Evolutionary conservation across 345 rosid species (phyloP), one percentile per base, ranked within the genome.

Genomic region (Citrus inodora): DNA sequence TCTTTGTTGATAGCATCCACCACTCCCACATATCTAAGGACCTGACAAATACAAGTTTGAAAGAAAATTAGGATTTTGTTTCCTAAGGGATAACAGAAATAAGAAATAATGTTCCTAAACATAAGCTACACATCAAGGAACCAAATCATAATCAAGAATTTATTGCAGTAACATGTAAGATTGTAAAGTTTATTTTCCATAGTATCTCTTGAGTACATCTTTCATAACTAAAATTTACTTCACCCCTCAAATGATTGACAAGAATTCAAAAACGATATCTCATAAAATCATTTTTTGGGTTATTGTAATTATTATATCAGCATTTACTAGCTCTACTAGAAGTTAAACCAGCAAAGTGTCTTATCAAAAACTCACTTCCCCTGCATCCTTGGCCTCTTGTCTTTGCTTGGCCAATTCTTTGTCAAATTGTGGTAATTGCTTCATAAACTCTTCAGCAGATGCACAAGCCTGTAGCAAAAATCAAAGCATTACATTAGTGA

Each of bases 11-110:
- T 71, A 56, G 88, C 91, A 76, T 97, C 97, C 78, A 97, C 96
- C 81, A 94, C 91, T 9, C 99, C 99, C 3, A 97, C 99, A 70
- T 91, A 97, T 82, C 99, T 86, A 82, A 94, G 78, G 16, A 97
- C 98, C 99, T 96, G 80, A 62, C 63, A 65, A 55, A 73, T 58
- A 48, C 71, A 72, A 9, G 25, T 51, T 76, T 7, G 13, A 35
- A 67, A 66, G 5, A 42, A 14, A 60, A 9, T 71, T 19, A 63
- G 7, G 67, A 30, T 66, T n/a, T 33, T 7, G 35, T 21, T 19
- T 33, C 5, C 3, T 21, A 66, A 21, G 42, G 9, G 10, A 66
- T 33, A 17, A 66, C 2, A 4, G 22, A 33, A 33, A 21, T 3
- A 2, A 66, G 5, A 35, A 33, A 32, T 66, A 7, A 66, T 8